Evolutionary conservation across 108 stramenopile genomes (phyloP).

Genomic region (Nannochloropsis gaditana): DNA sequence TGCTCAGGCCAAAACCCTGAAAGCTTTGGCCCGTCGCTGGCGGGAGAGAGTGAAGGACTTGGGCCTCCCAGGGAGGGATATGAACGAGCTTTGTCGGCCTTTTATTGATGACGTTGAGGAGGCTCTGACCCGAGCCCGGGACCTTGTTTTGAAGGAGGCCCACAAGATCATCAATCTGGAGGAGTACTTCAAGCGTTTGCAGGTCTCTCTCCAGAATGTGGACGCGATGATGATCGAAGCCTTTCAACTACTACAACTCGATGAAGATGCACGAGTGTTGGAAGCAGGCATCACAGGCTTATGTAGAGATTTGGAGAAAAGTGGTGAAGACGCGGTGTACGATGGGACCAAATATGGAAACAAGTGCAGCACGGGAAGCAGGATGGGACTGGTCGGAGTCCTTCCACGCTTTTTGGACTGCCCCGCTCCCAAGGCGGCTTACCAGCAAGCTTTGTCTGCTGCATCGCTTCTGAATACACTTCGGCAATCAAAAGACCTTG

Average conservation of each 20-base stretch:
- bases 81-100: not conserved
- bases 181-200: not conserved
- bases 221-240: not conserved
- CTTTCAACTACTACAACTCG: not conserved
- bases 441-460: not conserved
- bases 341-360: not conserved
- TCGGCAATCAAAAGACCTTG: not conserved
- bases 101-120: not conserved
- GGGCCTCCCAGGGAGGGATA: not conserved
- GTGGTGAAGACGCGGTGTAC: not conserved
- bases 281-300: not conserved
- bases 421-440: not conserved
- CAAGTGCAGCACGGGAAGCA: too few species aligned
- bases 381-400: not conserved
- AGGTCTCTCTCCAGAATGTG: not conserved
- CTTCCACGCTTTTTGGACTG: not conserved
- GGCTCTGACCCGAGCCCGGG: not conserved
- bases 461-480: not conserved
- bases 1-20: not conserved
- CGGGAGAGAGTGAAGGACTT: not conserved
- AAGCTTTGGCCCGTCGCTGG: slow-evolving; percentile 7
- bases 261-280: not conserved
- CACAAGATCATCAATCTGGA: not conserved
- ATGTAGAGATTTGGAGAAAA: not conserved
- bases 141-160: not conserved